A percentile compares a stretch with the other conserved stretches of the same genome.
Conservation (phyloP, 2,329 filamentous ascomycete species). For the Lasiodiplodia gonubiensis region DNA sequence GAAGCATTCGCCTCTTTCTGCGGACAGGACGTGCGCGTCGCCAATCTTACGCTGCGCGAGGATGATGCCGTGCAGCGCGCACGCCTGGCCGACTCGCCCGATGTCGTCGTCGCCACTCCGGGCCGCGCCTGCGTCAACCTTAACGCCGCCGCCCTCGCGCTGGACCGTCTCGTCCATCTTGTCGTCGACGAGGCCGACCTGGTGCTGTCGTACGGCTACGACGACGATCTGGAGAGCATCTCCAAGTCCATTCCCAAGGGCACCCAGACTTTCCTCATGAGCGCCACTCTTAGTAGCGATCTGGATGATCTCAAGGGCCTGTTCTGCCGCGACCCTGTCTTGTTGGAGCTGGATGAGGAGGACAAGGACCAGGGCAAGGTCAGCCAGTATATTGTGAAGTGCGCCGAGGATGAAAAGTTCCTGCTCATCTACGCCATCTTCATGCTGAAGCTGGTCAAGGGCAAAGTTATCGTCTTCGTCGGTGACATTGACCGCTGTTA, state of each 20-base stretch:
- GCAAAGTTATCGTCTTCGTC: constrained; percentile 86
- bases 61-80: constrained; percentile 87
- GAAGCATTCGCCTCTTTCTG: constrained; percentile 81
- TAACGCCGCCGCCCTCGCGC: constrained; percentile 71
- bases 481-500: constrained; percentile 89
- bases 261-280: constrained; percentile 91
- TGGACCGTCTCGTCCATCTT: constrained; percentile 74
- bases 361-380: constrained; percentile 78
- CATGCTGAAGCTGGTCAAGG: constrained; percentile 91
- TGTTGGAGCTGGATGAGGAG: constrained; percentile 82
- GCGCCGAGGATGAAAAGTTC: constrained; percentile 97
- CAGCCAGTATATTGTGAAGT: constrained; percentile 88
- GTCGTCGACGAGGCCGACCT: constrained; percentile 95
- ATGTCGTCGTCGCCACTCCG: constrained; percentile 90
- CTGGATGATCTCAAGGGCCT: constrained; percentile 83
- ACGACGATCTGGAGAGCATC: constrained; percentile 84
- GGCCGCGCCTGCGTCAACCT: constrained; percentile 81
- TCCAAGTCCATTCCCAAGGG: constrained; percentile 79
- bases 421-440: constrained; percentile 91
- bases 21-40: constrained; percentile 77
- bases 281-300: constrained; percentile 87
- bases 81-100: constrained; percentile 81
- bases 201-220: constrained; percentile 91
- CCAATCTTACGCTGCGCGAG: constrained; percentile 90
- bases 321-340: constrained; percentile 80